phyloP scores from a whole-genome alignment of 345 rosid species.

The Rhodamnia argentea region DNA sequence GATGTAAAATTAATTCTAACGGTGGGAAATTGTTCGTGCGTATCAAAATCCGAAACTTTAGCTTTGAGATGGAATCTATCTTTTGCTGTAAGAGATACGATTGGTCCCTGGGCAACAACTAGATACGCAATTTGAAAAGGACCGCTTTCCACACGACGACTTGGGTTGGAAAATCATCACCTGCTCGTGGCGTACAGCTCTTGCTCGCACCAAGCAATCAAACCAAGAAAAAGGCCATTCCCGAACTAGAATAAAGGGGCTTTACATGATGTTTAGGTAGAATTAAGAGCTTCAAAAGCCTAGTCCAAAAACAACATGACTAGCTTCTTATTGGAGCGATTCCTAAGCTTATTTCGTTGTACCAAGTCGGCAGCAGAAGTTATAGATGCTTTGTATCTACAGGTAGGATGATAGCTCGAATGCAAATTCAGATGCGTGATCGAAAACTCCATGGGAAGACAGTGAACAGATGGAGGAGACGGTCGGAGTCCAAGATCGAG shows the following conservation, averaged over 20 bases:
- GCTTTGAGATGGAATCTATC: background rate
- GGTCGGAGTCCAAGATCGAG: background rate
- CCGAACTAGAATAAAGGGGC: background rate
- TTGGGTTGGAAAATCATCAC: background rate
- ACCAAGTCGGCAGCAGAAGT: background rate
- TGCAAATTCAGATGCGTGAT: background rate
- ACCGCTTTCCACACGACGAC: background rate
- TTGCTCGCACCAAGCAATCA: background rate
- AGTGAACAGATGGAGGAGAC: background rate
- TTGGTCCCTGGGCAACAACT: background rate
- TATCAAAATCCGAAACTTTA: background rate
- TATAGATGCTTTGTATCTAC: background rate
- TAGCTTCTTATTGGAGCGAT: background rate
- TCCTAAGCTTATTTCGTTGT: background rate
- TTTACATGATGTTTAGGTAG: background rate
- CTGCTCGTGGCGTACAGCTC: background rate
- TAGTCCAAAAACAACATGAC: background rate
- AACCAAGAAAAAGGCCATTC: background rate
- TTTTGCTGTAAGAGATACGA: background rate
- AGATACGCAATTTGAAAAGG: background rate
- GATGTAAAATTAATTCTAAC: background rate
- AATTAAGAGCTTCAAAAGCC: background rate
- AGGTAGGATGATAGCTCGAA: background rate
- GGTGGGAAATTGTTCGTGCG: background rate
- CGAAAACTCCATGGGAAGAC: background rate